Evolutionary conservation across 495 filamentous ascomycete species (phyloP), one percentile per base, ranked within the genome.

Genomic region (Talaromyces wortmannii): DNA sequence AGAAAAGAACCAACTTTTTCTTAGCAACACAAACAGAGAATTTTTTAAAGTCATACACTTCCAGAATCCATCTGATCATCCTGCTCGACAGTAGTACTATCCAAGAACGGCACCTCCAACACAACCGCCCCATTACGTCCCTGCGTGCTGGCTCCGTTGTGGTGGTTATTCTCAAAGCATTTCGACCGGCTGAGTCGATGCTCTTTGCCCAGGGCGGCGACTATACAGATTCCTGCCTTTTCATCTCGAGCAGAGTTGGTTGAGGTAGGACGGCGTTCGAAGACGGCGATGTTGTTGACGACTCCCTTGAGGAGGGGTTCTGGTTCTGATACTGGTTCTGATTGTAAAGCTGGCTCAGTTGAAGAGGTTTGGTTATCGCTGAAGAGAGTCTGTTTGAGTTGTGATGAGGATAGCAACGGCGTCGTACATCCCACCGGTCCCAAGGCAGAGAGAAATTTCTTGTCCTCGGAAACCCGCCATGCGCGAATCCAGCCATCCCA

Each of bases 401-500:
- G 71, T 46, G 61, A 59, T 6, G 71, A 76, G 2, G 73, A 56
- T 18, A 57, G 48, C 6, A 51, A 50, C 18, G 45, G 17, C 17
- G 47, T 57, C 13, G 36, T 8, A 13, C 13, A 62, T 4, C 86
- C 88, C 8, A 96, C 65, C 5, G 81, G 73, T 1, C 91, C 91
- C 3, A 91, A 64, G 4, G 78, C 67, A 61, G 90, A 83, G 32
- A 98, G 80, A 48, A 79, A 85, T 67, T 81, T 83, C 69, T 95
- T 96, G 59, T 96, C 91, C 17, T 87, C 78, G 40, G 85, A 87
- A 44, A 97, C 74, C 55, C 74, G 81, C 91, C 91, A 98, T n/a
- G 83, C 86, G 30, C 92, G 78, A 13, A 97, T 78, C 61, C 76
- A 81, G 1, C 94, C 94, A 70, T 98, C 94, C 90, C 92, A 97